These are phyloP conservation scores for Phytopythium vexans DNA, from an alignment of 352 stramenopile species.

Conservation along the genomic window DNA sequence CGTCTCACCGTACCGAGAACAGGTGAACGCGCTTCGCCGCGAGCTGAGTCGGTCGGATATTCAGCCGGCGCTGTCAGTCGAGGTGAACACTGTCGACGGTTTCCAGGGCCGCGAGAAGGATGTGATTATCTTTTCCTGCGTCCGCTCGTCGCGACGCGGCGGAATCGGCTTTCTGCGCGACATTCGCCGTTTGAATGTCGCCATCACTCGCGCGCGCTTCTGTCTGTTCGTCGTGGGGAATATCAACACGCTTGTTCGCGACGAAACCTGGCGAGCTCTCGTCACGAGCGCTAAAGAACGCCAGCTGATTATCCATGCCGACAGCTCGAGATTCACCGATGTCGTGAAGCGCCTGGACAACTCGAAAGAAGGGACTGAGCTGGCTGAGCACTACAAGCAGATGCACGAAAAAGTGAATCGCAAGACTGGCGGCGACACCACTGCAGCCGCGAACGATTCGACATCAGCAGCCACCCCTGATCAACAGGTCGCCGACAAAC, in stretches of 20 bases:
- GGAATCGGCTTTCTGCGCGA: slow-evolving; percentile 90
- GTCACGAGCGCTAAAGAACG: slow-evolving; percentile 69
- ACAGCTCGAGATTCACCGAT: slow-evolving; percentile 33
- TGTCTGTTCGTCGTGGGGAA: slow-evolving; percentile 87
- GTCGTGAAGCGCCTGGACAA: slow-evolving; percentile 40
- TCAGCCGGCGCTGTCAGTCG: slow-evolving; percentile 60
- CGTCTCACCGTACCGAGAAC: slow-evolving; percentile 98
- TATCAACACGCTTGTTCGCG: slow-evolving; percentile 63
- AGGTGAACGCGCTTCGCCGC: slow-evolving; percentile 83
- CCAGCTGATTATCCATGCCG: slow-evolving; percentile 57
- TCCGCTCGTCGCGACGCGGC: slow-evolving; percentile 77
- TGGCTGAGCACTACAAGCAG: slow-evolving; percentile 53
- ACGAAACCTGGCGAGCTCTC: slow-evolving; percentile 78
- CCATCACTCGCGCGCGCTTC: slow-evolving; percentile 86
- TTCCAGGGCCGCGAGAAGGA: slow-evolving; percentile 99
- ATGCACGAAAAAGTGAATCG: slow-evolving; percentile 69
- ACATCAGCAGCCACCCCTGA: too few relatives aligned
- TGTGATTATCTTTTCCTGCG: slow-evolving; percentile 98
- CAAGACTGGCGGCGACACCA: slow-evolving; percentile 20
- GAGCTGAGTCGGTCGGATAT: slow-evolving; percentile 43
- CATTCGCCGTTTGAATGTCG: slow-evolving; percentile 88
- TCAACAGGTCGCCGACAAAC: too few relatives aligned
- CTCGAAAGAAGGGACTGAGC: slow-evolving; percentile 20
- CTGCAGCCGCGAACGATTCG: too few relatives aligned
- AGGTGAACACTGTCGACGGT: slow-evolving; percentile 97